A percentile compares a stretch with the other conserved stretches of the same genome.
Conservation (phyloP, 2,329 filamentous ascomycete genomes). For the Drechslerella dactyloides region DNA sequence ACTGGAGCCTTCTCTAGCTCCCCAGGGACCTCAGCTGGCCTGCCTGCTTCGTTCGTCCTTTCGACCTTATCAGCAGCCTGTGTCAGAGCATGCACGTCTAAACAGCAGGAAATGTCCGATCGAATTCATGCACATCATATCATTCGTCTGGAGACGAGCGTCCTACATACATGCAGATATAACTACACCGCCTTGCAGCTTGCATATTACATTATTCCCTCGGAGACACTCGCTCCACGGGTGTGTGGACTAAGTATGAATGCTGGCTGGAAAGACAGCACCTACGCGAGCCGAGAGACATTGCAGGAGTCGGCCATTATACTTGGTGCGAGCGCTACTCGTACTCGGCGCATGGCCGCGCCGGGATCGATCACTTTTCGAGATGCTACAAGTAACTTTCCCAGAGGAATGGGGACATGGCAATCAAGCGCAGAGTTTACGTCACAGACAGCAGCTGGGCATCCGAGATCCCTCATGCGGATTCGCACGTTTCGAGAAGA, state of each 20-base stretch:
- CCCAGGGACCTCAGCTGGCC: background rate
- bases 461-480: slow-evolving; percentile 41
- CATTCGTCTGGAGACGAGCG: slow-evolving; percentile 1
- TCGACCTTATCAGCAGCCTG: background rate
- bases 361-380: too few relatives aligned
- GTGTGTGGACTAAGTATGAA: too few relatives aligned
- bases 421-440: slow-evolving; percentile 4
- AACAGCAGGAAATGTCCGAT: background rate
- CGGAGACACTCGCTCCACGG: too few relatives aligned
- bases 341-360: too few relatives aligned
- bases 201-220: too few relatives aligned
- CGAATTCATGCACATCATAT: background rate
- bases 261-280: too few relatives aligned
- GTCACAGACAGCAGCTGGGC: background rate
- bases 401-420: background rate
- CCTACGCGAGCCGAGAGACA: too few relatives aligned
- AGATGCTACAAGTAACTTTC: too few relatives aligned
- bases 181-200: too few relatives aligned
- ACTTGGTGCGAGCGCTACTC: too few relatives aligned
- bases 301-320: too few relatives aligned
- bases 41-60: too few relatives aligned
- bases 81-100: background rate
- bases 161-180: background rate
- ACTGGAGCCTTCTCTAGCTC: background rate
- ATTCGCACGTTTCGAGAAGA: slow-evolving; percentile 38